Base-by-base conservation (phyloP, 2,329 filamentous ascomycete species). In the Microdochium trichocladiopsis region DNA sequence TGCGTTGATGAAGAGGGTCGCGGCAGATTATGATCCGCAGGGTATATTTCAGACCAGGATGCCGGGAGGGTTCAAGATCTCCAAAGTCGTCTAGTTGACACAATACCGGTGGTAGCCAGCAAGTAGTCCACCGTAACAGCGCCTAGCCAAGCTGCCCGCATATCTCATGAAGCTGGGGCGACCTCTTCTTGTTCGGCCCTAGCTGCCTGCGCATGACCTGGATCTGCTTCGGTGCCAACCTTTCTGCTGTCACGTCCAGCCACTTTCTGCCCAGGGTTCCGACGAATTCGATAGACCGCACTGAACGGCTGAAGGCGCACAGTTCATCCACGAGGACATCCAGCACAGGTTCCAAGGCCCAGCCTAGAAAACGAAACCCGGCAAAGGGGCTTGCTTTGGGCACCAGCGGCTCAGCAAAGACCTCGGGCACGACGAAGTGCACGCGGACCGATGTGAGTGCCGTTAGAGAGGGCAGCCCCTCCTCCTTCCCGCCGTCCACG, bases 51-150 rank as follows among this genome's bases (percentile, higher is more conserved):
- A 70, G 61, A 62, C 50, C 16, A 47, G 63, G 52, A 63, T 67
- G 58, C 65, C 61, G 6, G 67, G 66, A 37, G 67, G 67, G 6
- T 70, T 69, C 50, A 70, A 68, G 63, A 57, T 69, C 49, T 53
- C 53, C 36, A 49, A 51, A 54, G 50, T 45, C 28, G 28, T n/a
- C n/a, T n/a, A n/a, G n/a, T n/a, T n/a, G n/a, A n/a, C n/a, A n/a
- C n/a, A n/a, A n/a, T n/a, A n/a, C n/a, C n/a, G n/a, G n/a, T n/a
- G n/a, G n/a, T n/a, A n/a, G n/a, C n/a, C n/a, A n/a, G n/a, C n/a
- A n/a, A n/a, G n/a, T n/a, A n/a, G n/a, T n/a, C n/a, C n/a, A n/a
- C n/a, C n/a, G n/a, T n/a, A n/a, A n/a, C n/a, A n/a, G n/a, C n/a
- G n/a, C n/a, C n/a, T n/a, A n/a, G n/a, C n/a, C n/a, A n/a, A n/a